Evolutionary conservation across 1,139 yeast species (phyloP).

Genomic region (Yamadazyma mexicana): DNA sequence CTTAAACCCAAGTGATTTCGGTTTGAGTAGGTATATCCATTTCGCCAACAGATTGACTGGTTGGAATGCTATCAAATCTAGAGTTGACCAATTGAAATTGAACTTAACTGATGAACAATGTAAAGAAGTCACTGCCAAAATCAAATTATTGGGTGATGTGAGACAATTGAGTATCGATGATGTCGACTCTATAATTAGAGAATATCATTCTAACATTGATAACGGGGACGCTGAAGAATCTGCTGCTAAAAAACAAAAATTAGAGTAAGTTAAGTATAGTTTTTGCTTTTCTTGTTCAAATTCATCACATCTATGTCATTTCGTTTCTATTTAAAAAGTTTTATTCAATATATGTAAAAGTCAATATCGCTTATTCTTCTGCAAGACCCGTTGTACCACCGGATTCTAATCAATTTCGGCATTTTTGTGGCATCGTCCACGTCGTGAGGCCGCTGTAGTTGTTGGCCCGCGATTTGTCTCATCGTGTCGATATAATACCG

Average conservation of each 20-base stretch:
- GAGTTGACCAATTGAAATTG: conserved; percentile 50
- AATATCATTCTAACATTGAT: conserved; percentile 26
- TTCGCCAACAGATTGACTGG: conserved; percentile 62
- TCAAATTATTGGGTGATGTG: conserved; percentile 58
- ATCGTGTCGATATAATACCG: conserved; percentile 1
- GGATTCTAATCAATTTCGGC: background rate
- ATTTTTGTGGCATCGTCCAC: background rate
- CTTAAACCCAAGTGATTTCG: conserved; percentile 57
- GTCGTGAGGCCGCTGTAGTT: background rate
- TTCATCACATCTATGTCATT: background rate
- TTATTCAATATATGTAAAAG: background rate
- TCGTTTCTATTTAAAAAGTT: conserved; percentile 1
- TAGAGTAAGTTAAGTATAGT: conserved; percentile 1
- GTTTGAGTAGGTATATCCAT: conserved; percentile 57
- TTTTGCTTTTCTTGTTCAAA: background rate
- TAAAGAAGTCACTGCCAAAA: conserved; percentile 54
- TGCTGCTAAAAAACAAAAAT: conserved; percentile 10
- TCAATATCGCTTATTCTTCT: no score
- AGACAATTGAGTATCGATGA: conserved; percentile 49
- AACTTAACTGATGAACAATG: conserved; percentile 55
- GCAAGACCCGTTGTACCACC: no score
- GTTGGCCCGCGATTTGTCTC: conserved; percentile 1
- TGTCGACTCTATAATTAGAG: conserved; percentile 49
- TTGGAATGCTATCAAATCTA: conserved; percentile 50
- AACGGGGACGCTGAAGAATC: conserved; percentile 11